Percentiles rank a stretch among this genome's conserved stretches.
phyloP scores from a whole-genome alignment of 2,329 filamentous ascomycete species.

The Colletotrichum spaethianum region DNA sequence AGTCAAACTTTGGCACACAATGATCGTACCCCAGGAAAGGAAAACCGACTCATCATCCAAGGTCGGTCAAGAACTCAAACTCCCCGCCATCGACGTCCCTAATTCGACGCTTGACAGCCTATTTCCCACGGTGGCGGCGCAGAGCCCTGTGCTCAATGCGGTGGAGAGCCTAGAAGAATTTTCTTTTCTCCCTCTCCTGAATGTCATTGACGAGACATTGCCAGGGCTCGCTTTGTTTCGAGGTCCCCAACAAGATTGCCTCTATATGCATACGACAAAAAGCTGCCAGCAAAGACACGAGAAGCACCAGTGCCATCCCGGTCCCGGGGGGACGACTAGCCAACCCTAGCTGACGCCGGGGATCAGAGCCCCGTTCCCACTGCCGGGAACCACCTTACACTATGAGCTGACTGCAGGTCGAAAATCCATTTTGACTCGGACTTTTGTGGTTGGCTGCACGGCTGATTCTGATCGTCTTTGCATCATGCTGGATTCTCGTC shows the following conservation, averaged over 20 bases:
- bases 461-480: neutral
- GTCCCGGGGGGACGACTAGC: constrained; percentile 19
- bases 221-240: constrained; percentile 40
- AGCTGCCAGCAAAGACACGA: constrained; percentile 16
- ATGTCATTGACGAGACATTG: constrained; percentile 22
- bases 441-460: neutral
- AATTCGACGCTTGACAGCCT: constrained; percentile 36
- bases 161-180: constrained; percentile 25
- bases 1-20: constrained; percentile 4
- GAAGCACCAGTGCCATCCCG: constrained; percentile 31
- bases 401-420: neutral
- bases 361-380: neutral
- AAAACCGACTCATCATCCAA: neutral
- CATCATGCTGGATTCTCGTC: neutral
- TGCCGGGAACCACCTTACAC: constrained; percentile 6
- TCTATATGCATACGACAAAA: constrained; percentile 31
- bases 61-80: neutral
- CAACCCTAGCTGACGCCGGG: constrained; percentile 1
- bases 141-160: constrained; percentile 29
- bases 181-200: constrained; percentile 33
- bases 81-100: neutral
- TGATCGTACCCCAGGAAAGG: neutral
- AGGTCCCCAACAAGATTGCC: constrained; percentile 34
- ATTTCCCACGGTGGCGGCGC: constrained; percentile 34
- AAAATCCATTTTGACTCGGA: neutral